Evolutionary conservation across 371 early-diverging fungal species (phyloP).

Genomic region (Mortierella sp.): DNA sequence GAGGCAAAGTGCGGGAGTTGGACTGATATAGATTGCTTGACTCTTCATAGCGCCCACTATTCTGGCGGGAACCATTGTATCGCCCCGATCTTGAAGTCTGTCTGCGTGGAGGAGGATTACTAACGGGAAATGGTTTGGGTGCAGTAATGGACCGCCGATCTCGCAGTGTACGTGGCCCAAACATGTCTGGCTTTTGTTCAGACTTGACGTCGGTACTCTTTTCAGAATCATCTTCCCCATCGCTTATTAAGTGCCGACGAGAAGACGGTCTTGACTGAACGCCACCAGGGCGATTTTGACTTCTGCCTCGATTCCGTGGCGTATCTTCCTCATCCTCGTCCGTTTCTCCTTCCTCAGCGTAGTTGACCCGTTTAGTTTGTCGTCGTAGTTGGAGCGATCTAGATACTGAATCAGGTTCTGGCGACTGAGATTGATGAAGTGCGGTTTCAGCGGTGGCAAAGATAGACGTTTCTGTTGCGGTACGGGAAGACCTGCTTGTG

Average conservation of each 20-base stretch:
- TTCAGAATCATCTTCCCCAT: slow-evolving; percentile 27
- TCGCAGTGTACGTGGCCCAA: slow-evolving; percentile 34
- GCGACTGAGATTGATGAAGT: neutral
- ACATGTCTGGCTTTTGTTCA: slow-evolving; percentile 5
- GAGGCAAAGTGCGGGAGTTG: slow-evolving; percentile 14
- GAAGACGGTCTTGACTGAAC: slow-evolving; percentile 11
- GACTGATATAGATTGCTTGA: slow-evolving; percentile 18
- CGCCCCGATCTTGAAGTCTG: slow-evolving; percentile 16
- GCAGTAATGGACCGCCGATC: slow-evolving; percentile 47
- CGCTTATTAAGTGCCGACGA: slow-evolving; percentile 9
- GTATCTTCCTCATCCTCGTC: slow-evolving; percentile 26
- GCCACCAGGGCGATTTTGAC: neutral
- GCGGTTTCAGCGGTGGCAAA: neutral
- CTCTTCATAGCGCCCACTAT: slow-evolving; percentile 22
- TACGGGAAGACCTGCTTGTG: neutral
- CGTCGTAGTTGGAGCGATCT: slow-evolving; percentile 18
- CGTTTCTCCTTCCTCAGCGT: slow-evolving; percentile 45
- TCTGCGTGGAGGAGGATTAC: slow-evolving; percentile 23
- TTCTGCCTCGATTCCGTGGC: slow-evolving; percentile 12
- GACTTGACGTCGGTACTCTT: slow-evolving; percentile 12
- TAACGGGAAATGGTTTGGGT: slow-evolving; percentile 45
- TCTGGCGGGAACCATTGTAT: slow-evolving; percentile 10
- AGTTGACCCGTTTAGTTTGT: slow-evolving; percentile 47
- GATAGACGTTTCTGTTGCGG: neutral
- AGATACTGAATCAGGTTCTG: slow-evolving; percentile 2